Evolutionary conservation across 2,329 filamentous ascomycete genomes (phyloP).

Genomic region (Phialophora expanda): DNA sequence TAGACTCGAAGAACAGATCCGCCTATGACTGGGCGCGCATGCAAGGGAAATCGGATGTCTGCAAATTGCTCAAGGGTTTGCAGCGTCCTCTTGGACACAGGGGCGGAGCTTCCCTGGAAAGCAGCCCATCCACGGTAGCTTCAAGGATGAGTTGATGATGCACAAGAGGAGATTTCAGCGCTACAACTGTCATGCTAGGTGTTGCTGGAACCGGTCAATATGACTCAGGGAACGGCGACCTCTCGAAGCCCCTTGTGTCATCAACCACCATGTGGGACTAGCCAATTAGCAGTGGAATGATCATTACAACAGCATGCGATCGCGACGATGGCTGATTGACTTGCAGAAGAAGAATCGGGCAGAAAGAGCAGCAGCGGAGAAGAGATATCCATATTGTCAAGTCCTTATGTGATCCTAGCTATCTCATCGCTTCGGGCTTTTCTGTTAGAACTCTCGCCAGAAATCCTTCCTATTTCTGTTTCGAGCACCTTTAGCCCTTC

Average conservation of each 20-base stretch:
- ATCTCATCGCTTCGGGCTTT: conserved; percentile 14
- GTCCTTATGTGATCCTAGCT: background rate
- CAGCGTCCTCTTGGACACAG: background rate
- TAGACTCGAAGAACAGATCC: background rate
- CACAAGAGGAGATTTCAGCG: background rate
- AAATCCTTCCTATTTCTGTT: conserved; percentile 2
- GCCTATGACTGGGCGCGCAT: background rate
- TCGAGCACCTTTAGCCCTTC: conserved; percentile 14
- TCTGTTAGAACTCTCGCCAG: conserved; percentile 6
- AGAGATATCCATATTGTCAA: background rate
- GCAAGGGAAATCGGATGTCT: background rate
- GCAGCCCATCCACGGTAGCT: background rate
- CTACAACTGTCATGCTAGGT: background rate
- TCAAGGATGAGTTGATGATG: background rate
- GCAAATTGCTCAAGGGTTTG: background rate
- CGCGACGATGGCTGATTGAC: background rate
- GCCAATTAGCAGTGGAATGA: background rate
- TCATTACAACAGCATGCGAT: background rate
- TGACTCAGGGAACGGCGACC: background rate
- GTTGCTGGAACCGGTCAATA: background rate
- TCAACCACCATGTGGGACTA: background rate
- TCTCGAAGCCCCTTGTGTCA: background rate
- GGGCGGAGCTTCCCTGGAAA: background rate
- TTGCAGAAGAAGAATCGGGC: background rate
- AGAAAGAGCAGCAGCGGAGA: background rate